phyloP scores from a whole-genome alignment of 768 basidiomycete species.

The Mycena epipterygia region DNA sequence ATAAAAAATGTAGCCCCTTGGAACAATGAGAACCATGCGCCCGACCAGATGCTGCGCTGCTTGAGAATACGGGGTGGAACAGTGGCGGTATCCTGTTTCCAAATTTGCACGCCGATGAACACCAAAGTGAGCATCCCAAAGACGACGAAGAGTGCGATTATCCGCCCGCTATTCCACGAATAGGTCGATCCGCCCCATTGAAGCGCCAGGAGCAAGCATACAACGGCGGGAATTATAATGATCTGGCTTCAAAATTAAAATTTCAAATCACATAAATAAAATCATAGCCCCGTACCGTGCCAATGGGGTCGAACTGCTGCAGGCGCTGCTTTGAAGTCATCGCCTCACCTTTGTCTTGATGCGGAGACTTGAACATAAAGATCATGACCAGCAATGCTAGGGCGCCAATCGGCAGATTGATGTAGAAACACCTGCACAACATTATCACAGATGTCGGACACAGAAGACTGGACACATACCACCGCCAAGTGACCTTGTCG shows the following conservation, averaged over 20 bases:
- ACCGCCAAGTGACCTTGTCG: slow-evolving; percentile 51
- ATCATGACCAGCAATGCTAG: slow-evolving; percentile 31
- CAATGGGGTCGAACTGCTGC: slow-evolving; percentile 35
- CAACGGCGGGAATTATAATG: slow-evolving; percentile 34
- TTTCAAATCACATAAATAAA: not conserved
- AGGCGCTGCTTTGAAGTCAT: slow-evolving; percentile 27
- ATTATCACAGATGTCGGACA: no score
- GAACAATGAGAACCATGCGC: slow-evolving; percentile 23
- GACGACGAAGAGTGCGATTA: slow-evolving; percentile 30
- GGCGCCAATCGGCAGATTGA: slow-evolving; percentile 42
- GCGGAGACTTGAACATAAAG: slow-evolving; percentile 39
- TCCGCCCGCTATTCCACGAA: slow-evolving; percentile 51
- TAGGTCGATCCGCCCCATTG: slow-evolving; percentile 61
- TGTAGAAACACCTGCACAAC: slow-evolving; percentile 45
- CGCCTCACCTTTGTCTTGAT: slow-evolving; percentile 17
- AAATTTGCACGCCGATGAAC: slow-evolving; percentile 33
- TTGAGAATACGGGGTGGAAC: slow-evolving; percentile 30
- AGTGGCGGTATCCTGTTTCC: slow-evolving; percentile 28
- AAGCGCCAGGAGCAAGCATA: slow-evolving; percentile 48
- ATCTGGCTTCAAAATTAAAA: not conserved
- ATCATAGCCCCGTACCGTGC: slow-evolving; percentile 8
- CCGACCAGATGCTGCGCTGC: slow-evolving; percentile 27
- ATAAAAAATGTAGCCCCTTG: slow-evolving; percentile 25
- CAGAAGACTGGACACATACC: slow-evolving; percentile 18
- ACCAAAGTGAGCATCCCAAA: slow-evolving; percentile 33